These are phyloP conservation scores for Clausena lansium DNA, from an alignment of 345 rosid species.

Conservation along the genomic window DNA sequence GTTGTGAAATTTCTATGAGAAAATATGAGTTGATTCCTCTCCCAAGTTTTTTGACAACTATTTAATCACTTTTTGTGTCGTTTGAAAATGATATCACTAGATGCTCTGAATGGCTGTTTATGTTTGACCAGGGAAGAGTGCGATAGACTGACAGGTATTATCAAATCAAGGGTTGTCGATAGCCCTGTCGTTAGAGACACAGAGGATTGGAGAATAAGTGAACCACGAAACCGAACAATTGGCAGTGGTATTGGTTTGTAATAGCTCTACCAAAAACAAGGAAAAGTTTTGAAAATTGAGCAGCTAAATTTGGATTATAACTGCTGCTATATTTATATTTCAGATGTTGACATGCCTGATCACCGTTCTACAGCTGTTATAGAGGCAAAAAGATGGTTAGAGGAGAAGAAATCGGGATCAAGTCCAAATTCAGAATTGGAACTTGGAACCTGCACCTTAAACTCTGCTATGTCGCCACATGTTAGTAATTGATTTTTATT, in stretches of 20 bases:
- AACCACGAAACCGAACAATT: constrained; percentile 18
- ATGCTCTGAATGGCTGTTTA: constrained; percentile 20
- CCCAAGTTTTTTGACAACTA: not conserved
- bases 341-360: constrained; percentile 52
- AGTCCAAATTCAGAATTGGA: constrained; percentile 50
- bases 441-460: constrained; percentile 31
- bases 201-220: constrained; percentile 27
- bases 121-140: constrained; percentile 76
- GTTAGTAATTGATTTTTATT: constrained; percentile 37
- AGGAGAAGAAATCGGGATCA: constrained; percentile 70
- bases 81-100: constrained; percentile 14
- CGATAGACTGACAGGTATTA: constrained; percentile 55
- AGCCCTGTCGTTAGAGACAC: constrained; percentile 26
- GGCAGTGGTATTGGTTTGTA: constrained; percentile 40
- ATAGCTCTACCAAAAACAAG: constrained; percentile 16
- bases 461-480: constrained; percentile 30
- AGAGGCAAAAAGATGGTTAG: constrained; percentile 83
- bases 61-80: constrained; percentile 3
- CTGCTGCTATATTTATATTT: constrained; percentile 20
- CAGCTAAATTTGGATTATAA: constrained; percentile 6
- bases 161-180: constrained; percentile 70
- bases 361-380: constrained; percentile 45
- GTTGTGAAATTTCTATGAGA: not conserved
- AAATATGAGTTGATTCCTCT: not conserved
- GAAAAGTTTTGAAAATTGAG: not conserved